These are phyloP conservation scores for Asterochloris sp. DNA, from an alignment of 139 green algal species.

Conservation along the genomic window DNA sequence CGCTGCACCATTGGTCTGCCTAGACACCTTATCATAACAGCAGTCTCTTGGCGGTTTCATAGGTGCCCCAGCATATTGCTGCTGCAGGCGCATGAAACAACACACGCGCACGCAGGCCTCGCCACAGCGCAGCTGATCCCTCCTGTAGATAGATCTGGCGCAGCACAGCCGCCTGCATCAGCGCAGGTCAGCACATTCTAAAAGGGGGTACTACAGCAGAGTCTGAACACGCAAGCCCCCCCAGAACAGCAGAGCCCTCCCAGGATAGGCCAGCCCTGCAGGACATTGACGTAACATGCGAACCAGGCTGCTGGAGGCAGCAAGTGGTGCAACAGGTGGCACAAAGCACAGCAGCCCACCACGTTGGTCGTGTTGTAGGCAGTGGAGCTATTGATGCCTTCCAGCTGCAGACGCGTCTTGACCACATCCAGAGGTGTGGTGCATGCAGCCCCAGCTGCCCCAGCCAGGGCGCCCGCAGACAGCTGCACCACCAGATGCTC, in stretches of 20 bases:
- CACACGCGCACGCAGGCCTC: constrained; percentile 79
- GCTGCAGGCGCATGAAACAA: constrained; percentile 93
- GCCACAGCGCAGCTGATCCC: constrained; percentile 68
- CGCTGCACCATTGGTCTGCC: not conserved
- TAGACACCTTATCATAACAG: constrained; percentile 21
- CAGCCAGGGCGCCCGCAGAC: constrained; percentile 70
- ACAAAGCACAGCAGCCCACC: constrained; percentile 31
- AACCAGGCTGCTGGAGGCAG: not conserved
- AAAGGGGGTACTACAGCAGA: not conserved
- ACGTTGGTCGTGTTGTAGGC: constrained; percentile 54
- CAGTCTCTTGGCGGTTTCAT: constrained; percentile 84
- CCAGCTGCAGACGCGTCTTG: constrained; percentile 90
- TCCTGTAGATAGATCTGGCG: constrained; percentile 76
- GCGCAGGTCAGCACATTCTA: not conserved
- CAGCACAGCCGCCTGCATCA: constrained; percentile 62
- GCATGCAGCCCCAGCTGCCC: constrained; percentile 65
- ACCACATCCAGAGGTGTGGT: constrained; percentile 89
- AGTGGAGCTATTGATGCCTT: constrained; percentile 54
- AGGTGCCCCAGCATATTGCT: constrained; percentile 94
- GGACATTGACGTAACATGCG: not conserved
- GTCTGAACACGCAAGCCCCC: not conserved
- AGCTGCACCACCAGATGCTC: constrained; percentile 44
- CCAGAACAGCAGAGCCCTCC: not conserved
- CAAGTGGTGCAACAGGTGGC: not conserved
- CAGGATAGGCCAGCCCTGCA: not conserved